phyloP scores from a whole-genome alignment of 768 basidiomycete species.

The Chlorophyllum brunneum region DNA sequence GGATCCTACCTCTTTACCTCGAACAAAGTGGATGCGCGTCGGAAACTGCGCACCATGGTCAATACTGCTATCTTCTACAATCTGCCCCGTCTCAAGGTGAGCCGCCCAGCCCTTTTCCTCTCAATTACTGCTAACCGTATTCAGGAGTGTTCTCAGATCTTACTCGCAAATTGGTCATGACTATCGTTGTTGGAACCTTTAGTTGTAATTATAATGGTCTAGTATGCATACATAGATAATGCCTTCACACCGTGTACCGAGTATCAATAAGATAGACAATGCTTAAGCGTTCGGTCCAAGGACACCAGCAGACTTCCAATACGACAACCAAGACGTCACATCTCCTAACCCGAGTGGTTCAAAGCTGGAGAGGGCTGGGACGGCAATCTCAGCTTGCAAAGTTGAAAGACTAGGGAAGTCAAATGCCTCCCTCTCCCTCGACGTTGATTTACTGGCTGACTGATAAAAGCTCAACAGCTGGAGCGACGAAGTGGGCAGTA shows the following conservation, averaged over 20 bases:
- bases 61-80: slow-evolving; percentile 79
- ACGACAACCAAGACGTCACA: slow-evolving; percentile 16
- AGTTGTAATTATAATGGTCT: not conserved
- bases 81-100: slow-evolving; percentile 62
- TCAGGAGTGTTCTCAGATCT: slow-evolving; percentile 44
- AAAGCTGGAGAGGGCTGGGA: slow-evolving; percentile 9
- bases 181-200: not conserved
- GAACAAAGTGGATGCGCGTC: slow-evolving; percentile 66
- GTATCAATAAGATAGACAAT: not conserved
- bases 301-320: slow-evolving; percentile 12
- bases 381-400: slow-evolving; percentile 2
- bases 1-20: slow-evolving; percentile 75
- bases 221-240: slow-evolving; percentile 1
- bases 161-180: slow-evolving; percentile 38
- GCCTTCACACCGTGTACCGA: not conserved
- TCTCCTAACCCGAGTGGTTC: slow-evolving; percentile 11
- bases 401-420: slow-evolving; percentile 19
- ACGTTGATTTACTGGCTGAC: slow-evolving; percentile 14
- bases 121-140: slow-evolving; percentile 2
- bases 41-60: slow-evolving; percentile 75
- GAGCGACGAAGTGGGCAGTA: slow-evolving; percentile 21
- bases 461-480: slow-evolving; percentile 26
- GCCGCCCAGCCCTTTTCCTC: slow-evolving; percentile 10
- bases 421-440: slow-evolving; percentile 19
- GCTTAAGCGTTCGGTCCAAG: not conserved